Base-by-base conservation (phyloP, 2,329 filamentous ascomycete species). In the Juglanconis sp. region DNA sequence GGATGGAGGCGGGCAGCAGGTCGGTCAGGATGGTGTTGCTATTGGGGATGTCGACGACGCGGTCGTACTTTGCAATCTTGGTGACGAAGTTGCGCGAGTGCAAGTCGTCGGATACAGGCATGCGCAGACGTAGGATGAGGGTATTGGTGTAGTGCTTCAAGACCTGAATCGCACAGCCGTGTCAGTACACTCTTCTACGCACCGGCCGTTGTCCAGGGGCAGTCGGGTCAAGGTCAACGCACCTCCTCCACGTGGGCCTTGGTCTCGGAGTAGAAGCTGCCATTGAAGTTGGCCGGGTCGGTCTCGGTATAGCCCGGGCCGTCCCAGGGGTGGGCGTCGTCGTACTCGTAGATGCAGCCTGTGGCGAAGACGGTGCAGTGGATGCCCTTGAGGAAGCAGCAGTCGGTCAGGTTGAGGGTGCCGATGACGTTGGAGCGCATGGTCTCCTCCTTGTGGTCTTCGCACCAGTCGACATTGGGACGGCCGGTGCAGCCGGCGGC, bases 391-490 rank as follows among this genome's bases (percentile, higher is more conserved):
- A 81, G 74, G 67, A 76, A 83, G 73, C 86, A 89, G 71, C 76
- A 79, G 69, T 89, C 85, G 38, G 85, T 78, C 67, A 89, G 72
- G 70, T 86, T 88, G 65, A 88, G 69, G 40, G 85, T 84, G 57
- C 87, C 87, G 51, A 88, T 81, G 58, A 86, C 86, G 68, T 90
- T 90, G 70, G 83, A 87, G 61, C 86, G 80, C 69, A 89, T 82
- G 6, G 87, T 89, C 58, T 83, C 82, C 72, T 87, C 82, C 74
- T 84, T 87, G 76, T 89, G 82, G 68, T 87, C 84, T 74, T 90
- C 87, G 68, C 87, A 89, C 86, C 86, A 88, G 73, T 89, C 87
- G 70, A 88, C 85, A 65, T 89, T 89, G 64, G 86, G 86, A 31
- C 85, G 79, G 53, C 87, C 87, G 3, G 86, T 89, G 69, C 81